Evolutionary conservation across 179 eudicot genomes (phyloP).

Genomic region (Camellia oleifera): DNA sequence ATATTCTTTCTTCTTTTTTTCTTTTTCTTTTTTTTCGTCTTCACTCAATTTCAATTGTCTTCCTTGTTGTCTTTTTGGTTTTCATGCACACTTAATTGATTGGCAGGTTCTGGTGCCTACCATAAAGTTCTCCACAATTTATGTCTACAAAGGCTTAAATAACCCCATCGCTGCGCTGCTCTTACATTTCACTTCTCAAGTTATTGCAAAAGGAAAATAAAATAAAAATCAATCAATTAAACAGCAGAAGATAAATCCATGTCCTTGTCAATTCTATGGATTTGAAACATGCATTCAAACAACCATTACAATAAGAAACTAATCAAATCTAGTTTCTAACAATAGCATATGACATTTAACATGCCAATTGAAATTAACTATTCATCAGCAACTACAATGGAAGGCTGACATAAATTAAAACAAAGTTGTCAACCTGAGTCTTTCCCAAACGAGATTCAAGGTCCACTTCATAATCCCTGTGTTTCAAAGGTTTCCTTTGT

Average conservation of each 20-base stretch:
- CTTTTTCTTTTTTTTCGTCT: neutral
- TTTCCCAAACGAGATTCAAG: conserved; percentile 85
- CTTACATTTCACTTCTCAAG: too few species aligned
- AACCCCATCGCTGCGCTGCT: neutral
- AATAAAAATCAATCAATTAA: neutral
- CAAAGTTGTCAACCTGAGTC: conserved; percentile 67
- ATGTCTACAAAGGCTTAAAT: neutral
- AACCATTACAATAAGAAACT: neutral
- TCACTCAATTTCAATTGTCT: neutral
- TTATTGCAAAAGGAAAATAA: too few species aligned
- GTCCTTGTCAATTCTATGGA: neutral
- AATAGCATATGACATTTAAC: neutral
- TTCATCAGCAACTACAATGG: neutral
- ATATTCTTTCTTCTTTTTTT: too few species aligned
- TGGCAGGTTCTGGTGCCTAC: neutral
- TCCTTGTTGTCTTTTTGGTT: neutral
- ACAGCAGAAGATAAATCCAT: neutral
- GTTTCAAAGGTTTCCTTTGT: conserved; percentile 93
- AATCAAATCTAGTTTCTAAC: neutral
- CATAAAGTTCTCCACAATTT: neutral
- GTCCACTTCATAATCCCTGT: conserved; percentile 96
- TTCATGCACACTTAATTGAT: neutral
- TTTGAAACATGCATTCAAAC: neutral
- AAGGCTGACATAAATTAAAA: neutral
- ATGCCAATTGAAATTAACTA: neutral